Base-by-base conservation (phyloP, 108 stramenopile species). In the Halocafeteria seosinensis region DNA sequence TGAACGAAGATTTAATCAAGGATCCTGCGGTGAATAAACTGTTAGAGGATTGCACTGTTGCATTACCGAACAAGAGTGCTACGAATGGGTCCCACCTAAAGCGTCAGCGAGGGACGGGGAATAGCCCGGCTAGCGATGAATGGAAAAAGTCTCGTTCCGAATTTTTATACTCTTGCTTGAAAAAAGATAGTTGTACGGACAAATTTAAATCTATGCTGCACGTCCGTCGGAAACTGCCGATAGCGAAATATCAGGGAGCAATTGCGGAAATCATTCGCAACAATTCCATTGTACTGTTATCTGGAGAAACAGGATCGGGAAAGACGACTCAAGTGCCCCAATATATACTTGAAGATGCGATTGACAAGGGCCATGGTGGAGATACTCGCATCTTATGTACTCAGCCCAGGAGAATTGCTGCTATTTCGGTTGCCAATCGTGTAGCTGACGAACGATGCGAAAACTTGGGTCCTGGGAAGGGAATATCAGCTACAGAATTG, bases 381-480 rank as follows among this genome's bases (percentile, higher is more conserved):
- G 32, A 61, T 38, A 53, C 66, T 34, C 89, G 89, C 65, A 89
- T 94, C 74, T 75, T 93, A 37, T 85, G 90, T 55, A 90, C 91
- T 6, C 95, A 97, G 69, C 95, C 92, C 34, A 84, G 95, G 31
- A 80, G 94, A 27, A 75, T 95, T 26, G 85, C 88, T n/a, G 91
- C 89, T 11, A 88, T 90, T 2, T 87, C 88, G 1, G 89, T 96
- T 12, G 88, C 90, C 3, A 67, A 73, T 11, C 87, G 95, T 28
- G 92, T 97, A 25, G 90, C 92, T 1, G 60, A 81, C 1, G 95
- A 97, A 64, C 82, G 91, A 37, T 85, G 83, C 27, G 90, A 90
- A 66, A n/a, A n/a, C n/a, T n/a, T n/a, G n/a, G n/a, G n/a, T n/a
- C n/a, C n/a, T n/a, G n/a, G n/a, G n/a, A n/a, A n/a, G n/a, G n/a